These are phyloP conservation scores for Balansia obtecta DNA, from an alignment of 2,329 filamentous ascomycete species.

Conservation along the genomic window DNA sequence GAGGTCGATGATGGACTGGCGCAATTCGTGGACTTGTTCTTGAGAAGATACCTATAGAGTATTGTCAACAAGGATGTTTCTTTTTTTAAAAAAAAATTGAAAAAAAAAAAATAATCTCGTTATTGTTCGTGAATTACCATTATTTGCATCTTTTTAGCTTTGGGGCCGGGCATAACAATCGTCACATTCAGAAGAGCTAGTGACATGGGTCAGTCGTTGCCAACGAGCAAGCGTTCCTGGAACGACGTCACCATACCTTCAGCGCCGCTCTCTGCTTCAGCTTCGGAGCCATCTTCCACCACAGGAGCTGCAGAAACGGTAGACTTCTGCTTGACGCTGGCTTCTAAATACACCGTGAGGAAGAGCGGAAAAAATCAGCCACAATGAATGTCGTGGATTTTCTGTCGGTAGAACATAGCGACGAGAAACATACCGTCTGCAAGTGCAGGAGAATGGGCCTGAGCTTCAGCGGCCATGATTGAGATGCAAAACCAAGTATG, in stretches of 20 bases:
- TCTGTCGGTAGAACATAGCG: background rate
- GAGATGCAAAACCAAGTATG: slow-evolving; percentile 4
- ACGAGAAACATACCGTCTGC: slow-evolving; percentile 10
- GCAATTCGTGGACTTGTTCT: slow-evolving; percentile 94
- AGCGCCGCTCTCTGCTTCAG: slow-evolving; percentile 18
- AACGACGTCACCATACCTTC: slow-evolving; percentile 18
- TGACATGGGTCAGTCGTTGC: background rate
- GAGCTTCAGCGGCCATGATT: slow-evolving; percentile 22
- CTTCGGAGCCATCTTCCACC: slow-evolving; percentile 13
- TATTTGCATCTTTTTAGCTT: slow-evolving; percentile 65
- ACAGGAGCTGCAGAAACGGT: slow-evolving; percentile 14
- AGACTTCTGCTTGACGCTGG: slow-evolving; percentile 15
- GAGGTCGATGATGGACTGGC: slow-evolving; percentile 89
- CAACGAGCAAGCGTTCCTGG: background rate
- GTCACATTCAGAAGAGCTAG: slow-evolving; percentile 49
- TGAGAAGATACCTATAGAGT: slow-evolving; percentile 65
- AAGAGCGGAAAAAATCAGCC: background rate
- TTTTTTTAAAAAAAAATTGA: too few species aligned
- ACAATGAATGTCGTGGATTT: background rate
- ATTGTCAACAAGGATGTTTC: background rate
- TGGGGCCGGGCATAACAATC: slow-evolving; percentile 67
- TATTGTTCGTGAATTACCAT: slow-evolving; percentile 45
- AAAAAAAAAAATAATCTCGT: too few species aligned
- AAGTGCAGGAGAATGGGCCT: slow-evolving; percentile 13
- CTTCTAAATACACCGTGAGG: slow-evolving; percentile 5